A percentile compares a stretch with the other conserved stretches of the same genome.
phyloP scores from a whole-genome alignment of 106 monocot genomes.

The Dendrobium officinale region DNA sequence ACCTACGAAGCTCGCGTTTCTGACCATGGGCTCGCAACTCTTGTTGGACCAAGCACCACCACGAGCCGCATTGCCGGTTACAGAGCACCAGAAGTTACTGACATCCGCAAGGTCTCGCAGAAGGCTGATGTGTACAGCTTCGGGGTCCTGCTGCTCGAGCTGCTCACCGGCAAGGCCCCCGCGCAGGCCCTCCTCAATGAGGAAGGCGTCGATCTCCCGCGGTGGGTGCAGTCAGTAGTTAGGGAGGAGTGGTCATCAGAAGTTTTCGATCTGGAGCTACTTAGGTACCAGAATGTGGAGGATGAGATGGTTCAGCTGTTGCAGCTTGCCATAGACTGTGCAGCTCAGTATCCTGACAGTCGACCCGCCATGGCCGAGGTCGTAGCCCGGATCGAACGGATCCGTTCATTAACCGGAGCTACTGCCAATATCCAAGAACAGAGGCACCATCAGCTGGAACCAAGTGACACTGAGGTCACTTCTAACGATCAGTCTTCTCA shows the following conservation, averaged over 20 bases:
- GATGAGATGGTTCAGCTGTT: constrained; percentile 74
- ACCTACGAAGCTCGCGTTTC: constrained; percentile 10
- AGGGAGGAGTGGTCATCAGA: constrained; percentile 72
- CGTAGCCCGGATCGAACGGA: constrained; percentile 48
- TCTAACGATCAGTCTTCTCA: no score
- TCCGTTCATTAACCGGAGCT: constrained; percentile 14
- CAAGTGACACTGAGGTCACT: neutral
- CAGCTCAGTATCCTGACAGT: constrained; percentile 46
- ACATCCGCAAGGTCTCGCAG: constrained; percentile 13
- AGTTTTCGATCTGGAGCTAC: constrained; percentile 68
- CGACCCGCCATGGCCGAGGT: constrained; percentile 67
- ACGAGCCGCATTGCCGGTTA: constrained; percentile 14
- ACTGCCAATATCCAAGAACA: neutral
- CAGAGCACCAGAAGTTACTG: constrained; percentile 20
- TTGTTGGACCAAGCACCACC: constrained; percentile 1
- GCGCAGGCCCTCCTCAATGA: constrained; percentile 18
- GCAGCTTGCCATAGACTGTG: constrained; percentile 73
- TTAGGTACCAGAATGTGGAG: constrained; percentile 45
- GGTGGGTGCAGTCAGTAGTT: constrained; percentile 11
- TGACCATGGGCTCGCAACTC: constrained; percentile 15
- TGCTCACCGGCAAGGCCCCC: constrained; percentile 26
- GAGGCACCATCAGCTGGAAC: neutral
- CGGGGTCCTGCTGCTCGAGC: constrained; percentile 20
- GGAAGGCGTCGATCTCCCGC: constrained; percentile 14
- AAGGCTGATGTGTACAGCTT: constrained; percentile 28